Conservation (phyloP, 768 basidiomycete species). For the Lactarius sp. region DNA sequence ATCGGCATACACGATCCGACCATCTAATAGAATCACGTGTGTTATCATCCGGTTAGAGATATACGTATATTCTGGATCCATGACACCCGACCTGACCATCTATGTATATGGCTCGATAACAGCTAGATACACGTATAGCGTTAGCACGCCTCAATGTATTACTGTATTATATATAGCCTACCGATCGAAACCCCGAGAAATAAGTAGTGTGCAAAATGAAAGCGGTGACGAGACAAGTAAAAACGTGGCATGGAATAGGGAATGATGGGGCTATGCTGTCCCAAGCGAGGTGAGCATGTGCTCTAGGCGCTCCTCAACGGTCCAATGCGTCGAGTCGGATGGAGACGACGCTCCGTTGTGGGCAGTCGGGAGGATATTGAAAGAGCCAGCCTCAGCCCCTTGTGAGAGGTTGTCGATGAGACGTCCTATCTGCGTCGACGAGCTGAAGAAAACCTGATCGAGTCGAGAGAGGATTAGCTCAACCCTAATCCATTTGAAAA, state of each 20-base stretch:
- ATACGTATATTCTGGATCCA: neutral
- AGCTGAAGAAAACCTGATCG: slow-evolving; percentile 65
- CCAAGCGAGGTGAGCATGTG: slow-evolving; percentile 52
- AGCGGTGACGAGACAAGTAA: slow-evolving; percentile 12
- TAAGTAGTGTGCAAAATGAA: slow-evolving; percentile 7
- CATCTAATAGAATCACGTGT: neutral
- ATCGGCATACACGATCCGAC: neutral
- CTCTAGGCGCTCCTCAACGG: slow-evolving; percentile 71
- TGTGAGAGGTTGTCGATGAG: slow-evolving; percentile 80
- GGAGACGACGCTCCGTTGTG: slow-evolving; percentile 32
- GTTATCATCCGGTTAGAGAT: neutral
- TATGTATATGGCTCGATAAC: slow-evolving; percentile 5
- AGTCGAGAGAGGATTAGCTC: neutral
- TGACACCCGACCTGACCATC: slow-evolving; percentile 10
- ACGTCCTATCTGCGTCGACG: slow-evolving; percentile 73
- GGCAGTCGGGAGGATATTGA: slow-evolving; percentile 61
- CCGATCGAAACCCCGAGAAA: slow-evolving; percentile 8
- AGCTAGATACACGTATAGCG: slow-evolving; percentile 25
- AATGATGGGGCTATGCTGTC: slow-evolving; percentile 29
- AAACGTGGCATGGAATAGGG: slow-evolving; percentile 3
- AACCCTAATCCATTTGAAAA: neutral
- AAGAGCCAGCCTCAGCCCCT: slow-evolving; percentile 77
- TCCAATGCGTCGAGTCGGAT: slow-evolving; percentile 58
- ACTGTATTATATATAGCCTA: slow-evolving; percentile 5
- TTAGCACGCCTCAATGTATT: slow-evolving; percentile 15